A percentile compares a stretch with the other conserved stretches of the same genome.
phyloP scores from a whole-genome alignment of 2,329 filamentous ascomycete genomes.

The Taxawa tesnikishii region DNA sequence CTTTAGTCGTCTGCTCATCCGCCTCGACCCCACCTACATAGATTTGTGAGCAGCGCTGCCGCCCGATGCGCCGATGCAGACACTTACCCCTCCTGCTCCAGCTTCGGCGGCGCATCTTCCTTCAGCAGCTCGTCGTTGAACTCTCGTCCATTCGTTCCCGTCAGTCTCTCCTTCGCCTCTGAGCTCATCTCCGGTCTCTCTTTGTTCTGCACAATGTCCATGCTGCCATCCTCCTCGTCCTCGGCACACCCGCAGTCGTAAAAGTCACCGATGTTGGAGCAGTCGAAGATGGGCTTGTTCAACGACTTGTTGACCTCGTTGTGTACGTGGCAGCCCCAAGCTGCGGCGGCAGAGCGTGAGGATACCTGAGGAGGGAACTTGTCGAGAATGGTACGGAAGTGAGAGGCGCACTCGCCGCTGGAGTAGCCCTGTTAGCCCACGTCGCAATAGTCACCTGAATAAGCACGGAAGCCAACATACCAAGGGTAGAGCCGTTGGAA shows the following conservation, averaged over 20 bases:
- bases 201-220: constrained; percentile 6
- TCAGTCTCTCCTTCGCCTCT: constrained; percentile 14
- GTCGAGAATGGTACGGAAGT: constrained; percentile 48
- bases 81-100: constrained; percentile 14
- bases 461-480: constrained; percentile 19
- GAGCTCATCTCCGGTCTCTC: too few species aligned
- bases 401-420: constrained; percentile 50
- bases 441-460: not conserved
- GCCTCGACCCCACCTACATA: constrained; percentile 6
- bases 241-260: constrained; percentile 56
- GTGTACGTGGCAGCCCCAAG: constrained; percentile 55
- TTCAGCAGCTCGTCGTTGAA: constrained; percentile 16
- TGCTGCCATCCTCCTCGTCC: constrained; percentile 27
- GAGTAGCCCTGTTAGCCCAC: constrained; percentile 1
- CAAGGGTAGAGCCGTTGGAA: constrained; percentile 55
- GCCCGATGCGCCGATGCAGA: not conserved
- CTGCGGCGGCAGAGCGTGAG: constrained; percentile 48
- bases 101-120: constrained; percentile 6
- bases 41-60: not conserved
- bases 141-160: constrained; percentile 17
- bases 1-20: too few species aligned
- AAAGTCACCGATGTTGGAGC: constrained; percentile 51
- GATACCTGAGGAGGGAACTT: constrained; percentile 54
- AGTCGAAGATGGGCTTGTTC: constrained; percentile 50
- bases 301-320: constrained; percentile 54